phyloP scores from a whole-genome alignment of 1,284 basidiomycete species.

The Neotropicomus parvogracilis region DNA sequence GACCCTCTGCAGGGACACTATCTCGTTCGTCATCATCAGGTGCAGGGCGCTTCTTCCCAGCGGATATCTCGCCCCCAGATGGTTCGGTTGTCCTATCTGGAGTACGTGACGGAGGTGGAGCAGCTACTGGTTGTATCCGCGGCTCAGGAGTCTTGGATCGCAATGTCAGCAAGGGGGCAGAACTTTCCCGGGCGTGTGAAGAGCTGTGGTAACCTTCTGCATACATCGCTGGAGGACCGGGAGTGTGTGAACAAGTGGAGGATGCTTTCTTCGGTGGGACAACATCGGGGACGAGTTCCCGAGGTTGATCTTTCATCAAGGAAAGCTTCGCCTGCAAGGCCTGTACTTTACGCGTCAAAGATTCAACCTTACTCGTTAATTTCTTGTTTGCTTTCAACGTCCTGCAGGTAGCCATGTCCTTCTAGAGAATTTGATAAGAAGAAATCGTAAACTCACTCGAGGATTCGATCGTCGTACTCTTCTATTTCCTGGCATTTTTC shows the following conservation, averaged over 20 bases:
- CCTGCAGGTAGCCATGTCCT: constrained; percentile 35
- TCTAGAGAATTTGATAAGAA: neutral
- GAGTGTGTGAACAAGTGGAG: constrained; percentile 3
- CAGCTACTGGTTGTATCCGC: neutral
- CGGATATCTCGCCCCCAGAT: constrained; percentile 38
- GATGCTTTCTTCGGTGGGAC: constrained; percentile 10
- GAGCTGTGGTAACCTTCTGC: constrained; percentile 5
- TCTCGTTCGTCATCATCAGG: constrained; percentile 70
- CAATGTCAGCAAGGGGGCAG: constrained; percentile 42
- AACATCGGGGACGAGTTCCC: constrained; percentile 8
- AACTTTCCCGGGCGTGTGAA: constrained; percentile 35
- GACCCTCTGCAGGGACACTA: constrained; percentile 44
- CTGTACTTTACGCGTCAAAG: constrained; percentile 65
- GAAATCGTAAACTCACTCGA: constrained; percentile 53
- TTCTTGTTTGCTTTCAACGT: constrained; percentile 78
- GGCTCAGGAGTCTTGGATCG: constrained; percentile 53
- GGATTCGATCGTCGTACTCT: constrained; percentile 72
- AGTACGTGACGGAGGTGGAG: constrained; percentile 15
- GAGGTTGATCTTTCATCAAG: constrained; percentile 43
- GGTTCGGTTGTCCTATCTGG: constrained; percentile 36
- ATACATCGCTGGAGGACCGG: neutral
- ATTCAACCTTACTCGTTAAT: constrained; percentile 61
- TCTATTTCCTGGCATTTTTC: constrained; percentile 75
- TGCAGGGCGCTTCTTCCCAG: constrained; percentile 63
- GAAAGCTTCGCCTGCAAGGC: constrained; percentile 63